Percentiles rank a stretch among this genome's conserved stretches.
Evolutionary conservation across 2,329 filamentous ascomycete species (phyloP).

Genomic region (Hirsutella thompsonii): DNA sequence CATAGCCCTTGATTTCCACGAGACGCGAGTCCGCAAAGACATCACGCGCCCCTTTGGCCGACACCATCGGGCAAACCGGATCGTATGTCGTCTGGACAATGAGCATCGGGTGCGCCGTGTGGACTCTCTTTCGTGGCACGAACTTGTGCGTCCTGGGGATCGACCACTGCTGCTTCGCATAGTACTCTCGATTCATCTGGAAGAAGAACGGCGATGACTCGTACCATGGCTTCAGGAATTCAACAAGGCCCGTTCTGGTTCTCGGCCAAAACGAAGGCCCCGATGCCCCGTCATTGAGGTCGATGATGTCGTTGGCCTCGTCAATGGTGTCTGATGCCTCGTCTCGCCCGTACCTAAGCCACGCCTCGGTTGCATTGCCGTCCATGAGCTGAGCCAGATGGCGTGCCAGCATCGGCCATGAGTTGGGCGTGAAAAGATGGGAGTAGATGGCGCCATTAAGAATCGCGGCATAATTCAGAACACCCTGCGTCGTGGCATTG

Average conservation of each 20-base stretch:
- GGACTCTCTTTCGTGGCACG: constrained; percentile 16
- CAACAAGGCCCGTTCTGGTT: constrained; percentile 16
- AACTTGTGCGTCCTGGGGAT: constrained; percentile 16
- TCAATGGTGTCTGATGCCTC: constrained; percentile 6
- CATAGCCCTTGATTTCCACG: constrained; percentile 28
- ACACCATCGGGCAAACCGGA: constrained; percentile 37
- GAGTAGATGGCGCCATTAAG: constrained; percentile 22
- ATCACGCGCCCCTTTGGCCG: constrained; percentile 20
- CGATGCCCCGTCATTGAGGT: constrained; percentile 14
- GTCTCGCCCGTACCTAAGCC: constrained; percentile 18
- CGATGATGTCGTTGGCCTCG: constrained; percentile 14
- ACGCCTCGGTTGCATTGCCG: constrained; percentile 26
- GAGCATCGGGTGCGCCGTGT: constrained; percentile 16
- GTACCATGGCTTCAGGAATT: constrained; percentile 19
- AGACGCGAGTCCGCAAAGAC: constrained; percentile 23
- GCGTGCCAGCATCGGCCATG: constrained; percentile 22
- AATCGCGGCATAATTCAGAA: constrained; percentile 21
- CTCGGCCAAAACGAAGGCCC: constrained; percentile 17
- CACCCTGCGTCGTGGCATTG: constrained; percentile 24
- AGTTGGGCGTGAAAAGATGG: constrained; percentile 22
- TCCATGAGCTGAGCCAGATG: constrained; percentile 19
- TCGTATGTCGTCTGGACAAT: constrained; percentile 19
- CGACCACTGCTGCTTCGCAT: constrained; percentile 16
- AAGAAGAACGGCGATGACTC: constrained; percentile 18
- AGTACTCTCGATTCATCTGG: constrained; percentile 16